A percentile compares a stretch with the other conserved stretches of the same genome.
Evolutionary conservation across 768 basidiomycete species (phyloP).

Genomic region (Pisolithus orientalis): DNA sequence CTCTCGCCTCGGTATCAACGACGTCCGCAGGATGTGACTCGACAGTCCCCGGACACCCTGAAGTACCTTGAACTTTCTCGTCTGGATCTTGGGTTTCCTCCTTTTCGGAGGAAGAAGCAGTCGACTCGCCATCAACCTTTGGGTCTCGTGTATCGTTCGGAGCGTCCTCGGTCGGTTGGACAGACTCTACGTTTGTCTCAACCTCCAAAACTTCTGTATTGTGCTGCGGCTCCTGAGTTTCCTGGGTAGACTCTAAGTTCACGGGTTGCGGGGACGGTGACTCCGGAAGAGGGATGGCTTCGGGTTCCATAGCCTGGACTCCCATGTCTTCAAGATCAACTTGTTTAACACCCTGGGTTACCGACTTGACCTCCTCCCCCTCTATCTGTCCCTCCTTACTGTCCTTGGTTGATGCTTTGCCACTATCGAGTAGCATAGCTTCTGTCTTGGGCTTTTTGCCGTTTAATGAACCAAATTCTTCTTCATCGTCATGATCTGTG

Average conservation of each 20-base stretch:
- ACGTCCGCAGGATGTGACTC: neutral
- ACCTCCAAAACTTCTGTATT: too few species aligned
- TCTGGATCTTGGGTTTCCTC: neutral
- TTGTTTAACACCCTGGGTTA: slow-evolving; percentile 63
- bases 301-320: slow-evolving; percentile 18
- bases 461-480: slow-evolving; percentile 20
- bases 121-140: slow-evolving; percentile 13
- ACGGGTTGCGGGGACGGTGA: slow-evolving; percentile 26
- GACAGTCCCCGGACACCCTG: slow-evolving; percentile 1
- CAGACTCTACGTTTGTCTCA: slow-evolving; percentile 6
- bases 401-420: neutral
- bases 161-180: neutral
- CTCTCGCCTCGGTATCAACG: slow-evolving; percentile 1
- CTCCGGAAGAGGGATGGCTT: slow-evolving; percentile 33
- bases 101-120: slow-evolving; percentile 16
- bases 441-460: slow-evolving; percentile 40
- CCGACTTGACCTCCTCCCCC: slow-evolving; percentile 56
- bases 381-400: slow-evolving; percentile 6
- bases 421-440: slow-evolving; percentile 16
- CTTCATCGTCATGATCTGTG: slow-evolving; percentile 36
- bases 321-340: slow-evolving; percentile 51
- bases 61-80: neutral
- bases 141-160: slow-evolving; percentile 5
- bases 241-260: slow-evolving; percentile 1
- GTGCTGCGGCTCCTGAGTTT: neutral